Base-by-base conservation (phyloP, 2,329 filamentous ascomycete genomes). In the Verruconis gallopava region DNA sequence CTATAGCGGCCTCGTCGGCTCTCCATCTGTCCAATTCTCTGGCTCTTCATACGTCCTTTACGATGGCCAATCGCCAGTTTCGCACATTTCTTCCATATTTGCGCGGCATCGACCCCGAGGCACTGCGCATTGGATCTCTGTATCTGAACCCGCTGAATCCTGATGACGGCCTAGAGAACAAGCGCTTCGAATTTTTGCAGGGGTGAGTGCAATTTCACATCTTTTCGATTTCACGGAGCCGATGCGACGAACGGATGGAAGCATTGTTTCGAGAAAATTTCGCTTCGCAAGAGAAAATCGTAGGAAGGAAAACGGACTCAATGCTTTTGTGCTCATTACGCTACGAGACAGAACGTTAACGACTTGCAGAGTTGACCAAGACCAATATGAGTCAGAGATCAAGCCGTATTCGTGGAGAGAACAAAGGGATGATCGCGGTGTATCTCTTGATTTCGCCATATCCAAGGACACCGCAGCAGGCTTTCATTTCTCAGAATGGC, bases 81-180 rank as follows among this genome's bases (percentile, higher is more conserved):
- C 30, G 43, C 21, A 47, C 38, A 22, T 47, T 47, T 33, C 21
- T 47, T 15, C 39, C 45, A 4, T 47, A 47, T 19, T 25, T 38
- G 18, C 17, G 36, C 3, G 39, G 43, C 4, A 35, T 47, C 13
- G 36, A 20, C 15, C 45, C 45, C 9, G 38, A 42, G 35, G 43
- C 33, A 37, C 37, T 47, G 11, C 22, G 45, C 18, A 37, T 47
- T 5, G 45, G 45, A 3, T 39, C 34, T 32, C 36, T 47, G 1
- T 47, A 45, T 18, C 5, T 47, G 13, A 47, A 47, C 33, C 43
- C 43, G 3, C 36, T 47, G 13, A 41, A 47, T 17, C 43, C 43
- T 14, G 37, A 38, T 14, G 40, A 45, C 21, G 43, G 45, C 11
- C 32, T 43, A 12, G 45, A 30, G 9, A 15, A 22, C 5, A 22